Base-by-base conservation (phyloP, 805 yeast species). In the Teunomyces panamensis region DNA sequence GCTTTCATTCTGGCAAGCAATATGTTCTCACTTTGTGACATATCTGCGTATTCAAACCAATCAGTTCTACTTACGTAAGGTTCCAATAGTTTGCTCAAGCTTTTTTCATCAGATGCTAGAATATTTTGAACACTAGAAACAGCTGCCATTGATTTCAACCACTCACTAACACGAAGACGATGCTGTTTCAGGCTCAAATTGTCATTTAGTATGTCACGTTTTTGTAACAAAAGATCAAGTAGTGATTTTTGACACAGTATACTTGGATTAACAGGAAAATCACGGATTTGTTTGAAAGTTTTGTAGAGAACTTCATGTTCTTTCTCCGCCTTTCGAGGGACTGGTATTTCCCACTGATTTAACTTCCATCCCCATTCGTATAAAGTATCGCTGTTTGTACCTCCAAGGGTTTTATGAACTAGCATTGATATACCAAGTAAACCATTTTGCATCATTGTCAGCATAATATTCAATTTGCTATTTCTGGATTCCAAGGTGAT, bases 351-450 rank as follows among this genome's bases (percentile, higher is more conserved):
- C 97, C 97, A 91, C 43, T 80, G 78, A 37, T 77, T 79, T 35
- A 91, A 64, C 57, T 86, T 86, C 89, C 96, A 85, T 0, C 83
- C 79, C 80, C 89, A 83, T 49, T 78, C 81, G 59, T 76, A 86
- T 1, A 64, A 49, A 10, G 37, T 30, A n/a, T 46, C 35, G 3
- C 36, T 41, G 16, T 30, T 42, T 11, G 17, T 13, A 30, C 10
- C 8, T 10, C 32, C 39, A 9, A 52, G 29, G n/a, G 51, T 54
- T 8, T 65, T 63, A 33, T 67, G 63, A 7, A 75, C 62, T n/a
- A 80, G 52, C 30, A 69, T 72, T 0, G 91, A 76, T 1, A 84
- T 54, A 0, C 90, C 88, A 49, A 69, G 66, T 48, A 84, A 63
- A 0, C 94, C 91, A 53, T 74, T 73, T 0, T 63, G 45, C 10